A percentile compares a stretch with the other conserved stretches of the same genome.
Evolutionary conservation across 1,139 yeast genomes (phyloP).

Genomic region (Zhuliangozyma parablackwelliae): DNA sequence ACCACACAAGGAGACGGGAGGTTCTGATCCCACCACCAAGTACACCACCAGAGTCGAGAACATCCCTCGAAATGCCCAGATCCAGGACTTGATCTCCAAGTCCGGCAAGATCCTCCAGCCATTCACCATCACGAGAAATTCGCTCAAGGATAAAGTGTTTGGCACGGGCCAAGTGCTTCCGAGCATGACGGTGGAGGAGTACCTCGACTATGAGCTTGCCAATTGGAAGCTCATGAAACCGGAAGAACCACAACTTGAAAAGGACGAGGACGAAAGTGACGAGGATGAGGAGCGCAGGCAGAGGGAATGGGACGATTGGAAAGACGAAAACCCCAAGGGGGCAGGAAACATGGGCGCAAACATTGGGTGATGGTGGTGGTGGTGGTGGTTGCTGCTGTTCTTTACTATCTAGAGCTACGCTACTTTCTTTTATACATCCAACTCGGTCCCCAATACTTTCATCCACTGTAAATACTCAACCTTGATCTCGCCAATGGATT

Average conservation of each 20-base stretch:
- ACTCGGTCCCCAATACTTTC: constrained; percentile 25
- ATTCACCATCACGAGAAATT: constrained; percentile 70
- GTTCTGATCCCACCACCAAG: constrained; percentile 25
- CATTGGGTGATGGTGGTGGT: constrained; percentile 48
- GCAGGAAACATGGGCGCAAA: constrained; percentile 82
- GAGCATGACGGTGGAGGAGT: constrained; percentile 92
- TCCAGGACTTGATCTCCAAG: constrained; percentile 46
- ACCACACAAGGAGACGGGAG: constrained; percentile 12
- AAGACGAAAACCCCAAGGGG: constrained; percentile 80
- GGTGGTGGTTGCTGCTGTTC: neutral
- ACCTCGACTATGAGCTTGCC: constrained; percentile 76
- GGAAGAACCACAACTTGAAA: constrained; percentile 28
- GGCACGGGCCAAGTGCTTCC: constrained; percentile 95
- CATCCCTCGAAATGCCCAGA: constrained; percentile 25
- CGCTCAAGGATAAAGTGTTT: constrained; percentile 59
- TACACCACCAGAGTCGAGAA: constrained; percentile 55
- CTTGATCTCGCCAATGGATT: constrained; percentile 23
- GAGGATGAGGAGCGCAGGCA: constrained; percentile 49
- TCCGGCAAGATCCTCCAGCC: constrained; percentile 81
- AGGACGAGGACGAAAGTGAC: constrained; percentile 27
- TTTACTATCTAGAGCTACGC: neutral
- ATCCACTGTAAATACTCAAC: constrained; percentile 35
- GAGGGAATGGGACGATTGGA: constrained; percentile 90
- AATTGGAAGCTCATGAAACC: constrained; percentile 74
- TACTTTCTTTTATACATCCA: constrained; percentile 7